A percentile compares a stretch with the other conserved stretches of the same genome.
Evolutionary conservation across 805 yeast genomes (phyloP).

Genomic region (Wickerhamiella lipophila): DNA sequence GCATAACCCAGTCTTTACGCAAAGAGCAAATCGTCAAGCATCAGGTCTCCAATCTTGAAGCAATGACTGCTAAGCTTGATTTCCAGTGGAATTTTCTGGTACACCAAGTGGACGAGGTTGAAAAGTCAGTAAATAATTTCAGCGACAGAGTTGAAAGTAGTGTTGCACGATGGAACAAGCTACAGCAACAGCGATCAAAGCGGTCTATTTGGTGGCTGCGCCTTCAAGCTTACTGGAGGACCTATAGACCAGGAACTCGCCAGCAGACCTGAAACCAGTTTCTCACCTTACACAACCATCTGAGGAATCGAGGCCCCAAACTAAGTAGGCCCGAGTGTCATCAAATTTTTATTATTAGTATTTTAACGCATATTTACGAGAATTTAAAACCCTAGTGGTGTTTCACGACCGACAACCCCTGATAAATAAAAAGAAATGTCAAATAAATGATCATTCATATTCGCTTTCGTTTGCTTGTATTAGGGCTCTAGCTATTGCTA

Average conservation of each 20-base stretch:
- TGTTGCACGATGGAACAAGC: constrained; percentile 23
- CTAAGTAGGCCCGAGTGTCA: too few relatives aligned
- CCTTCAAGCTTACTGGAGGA: not conserved
- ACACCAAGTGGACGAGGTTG: constrained; percentile 54
- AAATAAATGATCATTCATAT: not conserved
- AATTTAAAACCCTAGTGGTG: too few relatives aligned
- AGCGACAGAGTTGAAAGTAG: constrained; percentile 29
- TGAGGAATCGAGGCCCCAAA: too few relatives aligned
- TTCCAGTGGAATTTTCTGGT: constrained; percentile 52
- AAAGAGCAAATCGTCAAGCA: constrained; percentile 23
- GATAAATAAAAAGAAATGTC: too few relatives aligned
- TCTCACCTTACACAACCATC: too few relatives aligned
- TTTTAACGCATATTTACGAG: too few relatives aligned
- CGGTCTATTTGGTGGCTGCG: not conserved
- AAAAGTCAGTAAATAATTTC: constrained; percentile 42
- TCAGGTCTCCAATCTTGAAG: constrained; percentile 39
- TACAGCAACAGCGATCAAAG: not conserved
- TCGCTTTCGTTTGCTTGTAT: constrained; percentile 41
- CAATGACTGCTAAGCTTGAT: constrained; percentile 43
- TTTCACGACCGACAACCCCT: too few relatives aligned
- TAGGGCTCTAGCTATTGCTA: constrained; percentile 53
- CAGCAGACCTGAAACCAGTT: too few relatives aligned
- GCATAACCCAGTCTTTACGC: constrained; percentile 18
- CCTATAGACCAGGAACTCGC: not conserved
- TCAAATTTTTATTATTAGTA: too few relatives aligned